These are phyloP conservation scores for Dothideomycetidae sp. DNA, from an alignment of 2,329 filamentous ascomycete species.

Conservation along the genomic window DNA sequence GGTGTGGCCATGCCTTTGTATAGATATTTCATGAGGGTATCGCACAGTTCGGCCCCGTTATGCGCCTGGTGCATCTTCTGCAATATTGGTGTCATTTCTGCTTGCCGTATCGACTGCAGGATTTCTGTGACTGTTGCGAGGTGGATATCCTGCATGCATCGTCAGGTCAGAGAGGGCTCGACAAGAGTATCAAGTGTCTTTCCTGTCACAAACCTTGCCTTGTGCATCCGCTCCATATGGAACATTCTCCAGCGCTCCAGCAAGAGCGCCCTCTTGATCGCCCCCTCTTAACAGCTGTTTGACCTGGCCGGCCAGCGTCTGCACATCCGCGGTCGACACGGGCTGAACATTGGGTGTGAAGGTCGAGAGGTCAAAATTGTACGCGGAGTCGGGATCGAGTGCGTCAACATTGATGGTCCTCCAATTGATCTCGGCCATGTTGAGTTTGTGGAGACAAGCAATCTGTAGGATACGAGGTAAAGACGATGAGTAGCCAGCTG, in stretches of 20 bases:
- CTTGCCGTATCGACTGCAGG: constrained; percentile 87
- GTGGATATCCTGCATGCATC: constrained; percentile 63
- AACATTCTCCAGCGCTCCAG: constrained; percentile 69
- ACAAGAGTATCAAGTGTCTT: too few species aligned
- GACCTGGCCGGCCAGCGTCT: constrained; percentile 64
- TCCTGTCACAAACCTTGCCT: constrained; percentile 34
- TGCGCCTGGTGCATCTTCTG: constrained; percentile 64
- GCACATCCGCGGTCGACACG: constrained; percentile 62
- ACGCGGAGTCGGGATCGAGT: constrained; percentile 73
- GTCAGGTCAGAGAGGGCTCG: too few species aligned
- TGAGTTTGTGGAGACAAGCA: constrained; percentile 1
- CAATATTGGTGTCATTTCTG: constrained; percentile 84
- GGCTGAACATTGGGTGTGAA: constrained; percentile 65
- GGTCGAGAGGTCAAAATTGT: constrained; percentile 81
- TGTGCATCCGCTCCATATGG: constrained; percentile 49
- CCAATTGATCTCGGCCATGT: constrained; percentile 44
- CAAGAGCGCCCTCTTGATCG: constrained; percentile 73
- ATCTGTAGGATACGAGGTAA: too few species aligned
- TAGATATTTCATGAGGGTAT: constrained; percentile 97
- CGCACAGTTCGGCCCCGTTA: constrained; percentile 70
- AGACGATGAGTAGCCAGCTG: too few species aligned
- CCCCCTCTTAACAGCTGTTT: constrained; percentile 76
- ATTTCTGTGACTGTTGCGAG: constrained; percentile 83
- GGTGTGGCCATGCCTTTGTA: constrained; percentile 68
- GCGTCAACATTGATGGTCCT: constrained; percentile 92